Conservation (phyloP, 495 filamentous ascomycete species). For the Aspergillus bertholletiae region DNA sequence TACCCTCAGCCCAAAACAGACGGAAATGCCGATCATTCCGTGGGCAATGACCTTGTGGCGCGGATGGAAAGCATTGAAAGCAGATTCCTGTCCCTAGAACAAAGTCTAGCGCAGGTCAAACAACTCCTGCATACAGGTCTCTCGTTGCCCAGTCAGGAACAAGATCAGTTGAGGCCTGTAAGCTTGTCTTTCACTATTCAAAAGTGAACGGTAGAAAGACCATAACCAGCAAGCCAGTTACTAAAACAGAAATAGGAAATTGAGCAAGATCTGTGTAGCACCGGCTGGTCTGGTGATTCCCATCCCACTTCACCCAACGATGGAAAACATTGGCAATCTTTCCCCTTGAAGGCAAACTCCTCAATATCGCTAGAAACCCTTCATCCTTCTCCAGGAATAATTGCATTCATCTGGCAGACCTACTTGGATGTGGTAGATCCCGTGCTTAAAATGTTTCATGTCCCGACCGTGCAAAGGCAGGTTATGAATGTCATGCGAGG, state of each 20-base stretch:
- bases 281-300: neutral
- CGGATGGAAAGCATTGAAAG: conserved; percentile 15
- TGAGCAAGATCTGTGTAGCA: neutral
- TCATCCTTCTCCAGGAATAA: conserved; percentile 3
- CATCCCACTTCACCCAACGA: neutral
- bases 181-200: neutral
- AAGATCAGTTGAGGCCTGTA: neutral
- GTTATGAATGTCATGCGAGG: conserved; percentile 9
- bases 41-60: neutral
- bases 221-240: neutral
- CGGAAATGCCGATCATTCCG: neutral
- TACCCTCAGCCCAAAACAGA: conserved; percentile 13
- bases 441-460: conserved; percentile 26
- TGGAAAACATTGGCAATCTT: neutral
- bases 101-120: conserved; percentile 9
- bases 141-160: neutral
- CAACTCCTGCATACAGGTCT: neutral
- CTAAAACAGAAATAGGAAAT: neutral
- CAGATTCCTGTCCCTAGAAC: conserved; percentile 3
- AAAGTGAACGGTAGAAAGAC: neutral
- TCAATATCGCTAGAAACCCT: neutral
- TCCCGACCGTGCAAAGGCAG: conserved; percentile 16
- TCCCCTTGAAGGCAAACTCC: neutral
- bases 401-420: conserved; percentile 21
- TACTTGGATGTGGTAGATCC: conserved; percentile 25